Evolutionary conservation across 371 early-diverging fungal genomes (phyloP), one percentile per base, ranked within the genome.

Genomic region (Amoeboaphelidium protococcarum): DNA sequence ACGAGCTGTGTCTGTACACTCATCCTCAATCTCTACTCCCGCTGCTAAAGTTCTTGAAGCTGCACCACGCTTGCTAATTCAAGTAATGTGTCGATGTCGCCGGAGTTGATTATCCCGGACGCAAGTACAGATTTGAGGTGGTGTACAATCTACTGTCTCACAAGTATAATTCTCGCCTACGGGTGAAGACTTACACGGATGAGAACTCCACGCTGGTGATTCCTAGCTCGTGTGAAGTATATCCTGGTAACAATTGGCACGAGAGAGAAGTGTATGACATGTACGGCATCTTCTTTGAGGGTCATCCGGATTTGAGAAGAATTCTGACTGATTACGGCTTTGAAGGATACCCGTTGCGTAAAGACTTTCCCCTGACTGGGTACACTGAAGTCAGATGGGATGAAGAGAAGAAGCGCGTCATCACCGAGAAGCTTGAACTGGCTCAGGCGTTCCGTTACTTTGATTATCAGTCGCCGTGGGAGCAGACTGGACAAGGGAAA

Each of bases 311-410:
- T 68, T 64, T 95, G 53, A 62, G 96, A 45, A 71, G 96, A 50
- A 92, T 95, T 57, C 72, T 95, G 66, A 91, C 94, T 45, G 95
- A 95, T 64, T 95, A 92, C 58, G 95, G 95, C 43, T 95, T 92
- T 54, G 88, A 88, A 65, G 95, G 96, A 13, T 78, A 92, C 63
- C 94, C 96, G 44, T 58, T 95, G 54, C 71, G 96, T 56, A 95
- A 95, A 71, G 96, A 95, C 57, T 92, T 95, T 73, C 96, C 96
- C 46, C 67, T 91, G 42, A 87, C 89, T 26, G 90, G 91, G 2
- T 87, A 85, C 60, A 81, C 82, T 21, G 91, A 89, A 64, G 82
- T 89, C 41, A 68, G 92, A 50, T 90, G 84, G 56, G 92, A 91
- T 58, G 94, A 92, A 52, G 89, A 87, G 60, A 82, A 80, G 74